A percentile compares a stretch with the other conserved stretches of the same genome.
phyloP scores from a whole-genome alignment of 164 flowering plant species.

The Malania oleifera region DNA sequence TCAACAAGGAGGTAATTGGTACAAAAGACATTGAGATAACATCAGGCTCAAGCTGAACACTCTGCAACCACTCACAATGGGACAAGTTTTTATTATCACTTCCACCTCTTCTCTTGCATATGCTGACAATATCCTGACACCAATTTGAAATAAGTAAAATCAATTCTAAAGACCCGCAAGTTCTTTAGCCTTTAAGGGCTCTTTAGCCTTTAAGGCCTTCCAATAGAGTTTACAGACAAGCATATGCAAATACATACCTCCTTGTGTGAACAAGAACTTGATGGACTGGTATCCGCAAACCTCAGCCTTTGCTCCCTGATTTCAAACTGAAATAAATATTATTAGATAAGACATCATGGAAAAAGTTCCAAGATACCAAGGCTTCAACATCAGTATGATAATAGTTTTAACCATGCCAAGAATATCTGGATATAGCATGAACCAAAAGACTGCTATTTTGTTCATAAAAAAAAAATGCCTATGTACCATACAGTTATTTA shows the following conservation, averaged over 20 bases:
- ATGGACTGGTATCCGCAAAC: slow-evolving; percentile 59
- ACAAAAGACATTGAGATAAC: slow-evolving; percentile 90
- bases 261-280: slow-evolving; percentile 65
- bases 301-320: slow-evolving; percentile 60
- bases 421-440: too few species aligned
- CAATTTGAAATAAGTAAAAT: background rate
- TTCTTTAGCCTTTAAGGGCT: too few species aligned
- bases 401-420: too few species aligned
- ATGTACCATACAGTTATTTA: too few species aligned
- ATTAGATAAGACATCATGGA: slow-evolving; percentile 6
- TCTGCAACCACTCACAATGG: slow-evolving; percentile 74
- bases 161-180: background rate
- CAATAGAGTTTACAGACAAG: slow-evolving; percentile 1
- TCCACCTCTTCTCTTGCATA: slow-evolving; percentile 89
- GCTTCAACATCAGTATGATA: background rate
- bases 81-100: slow-evolving; percentile 44
- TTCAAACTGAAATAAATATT: slow-evolving; percentile 44
- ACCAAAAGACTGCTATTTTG: too few species aligned
- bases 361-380: background rate
- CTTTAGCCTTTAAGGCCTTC: too few species aligned
- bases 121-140: slow-evolving; percentile 50
- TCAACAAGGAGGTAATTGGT: slow-evolving; percentile 85
- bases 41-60: slow-evolving; percentile 77
- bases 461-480: too few species aligned
- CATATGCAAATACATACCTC: slow-evolving; percentile 40